Evolutionary conservation across 768 basidiomycete species (phyloP).

Genomic region (Boletus pseudopeckii): DNA sequence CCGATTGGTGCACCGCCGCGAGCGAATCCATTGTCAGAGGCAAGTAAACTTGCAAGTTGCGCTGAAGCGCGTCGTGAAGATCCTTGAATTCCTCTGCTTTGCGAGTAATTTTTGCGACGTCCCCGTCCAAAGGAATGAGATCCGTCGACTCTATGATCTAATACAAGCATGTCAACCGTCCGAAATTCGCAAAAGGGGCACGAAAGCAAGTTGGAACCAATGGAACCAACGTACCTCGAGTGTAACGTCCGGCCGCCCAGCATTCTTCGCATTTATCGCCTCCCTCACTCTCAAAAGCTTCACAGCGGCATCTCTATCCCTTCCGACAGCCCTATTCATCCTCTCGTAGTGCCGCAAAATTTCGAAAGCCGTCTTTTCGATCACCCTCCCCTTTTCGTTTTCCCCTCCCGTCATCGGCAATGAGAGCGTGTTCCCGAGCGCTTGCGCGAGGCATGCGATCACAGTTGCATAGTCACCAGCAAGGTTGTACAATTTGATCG

Average conservation of each 20-base stretch:
- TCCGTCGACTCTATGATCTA: conserved; percentile 86
- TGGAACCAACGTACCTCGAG: conserved; percentile 61
- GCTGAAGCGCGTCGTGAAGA: conserved; percentile 79
- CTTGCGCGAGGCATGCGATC: conserved; percentile 80
- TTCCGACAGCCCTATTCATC: conserved; percentile 68
- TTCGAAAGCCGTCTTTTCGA: conserved; percentile 74
- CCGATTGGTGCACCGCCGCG: conserved; percentile 72
- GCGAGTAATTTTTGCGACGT: conserved; percentile 79
- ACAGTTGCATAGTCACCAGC: conserved; percentile 90
- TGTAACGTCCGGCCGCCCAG: conserved; percentile 69
- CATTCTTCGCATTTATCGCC: conserved; percentile 72
- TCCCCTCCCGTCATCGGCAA: conserved; percentile 50
- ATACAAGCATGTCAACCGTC: neutral
- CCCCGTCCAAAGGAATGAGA: conserved; percentile 82
- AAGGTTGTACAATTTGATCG: conserved; percentile 93
- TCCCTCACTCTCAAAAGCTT: conserved; percentile 77
- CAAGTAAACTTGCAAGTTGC: conserved; percentile 86
- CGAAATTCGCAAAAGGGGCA: neutral
- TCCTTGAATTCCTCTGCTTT: conserved; percentile 89
- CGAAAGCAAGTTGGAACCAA: conserved; percentile 7
- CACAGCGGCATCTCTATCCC: conserved; percentile 69
- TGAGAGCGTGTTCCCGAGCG: conserved; percentile 78
- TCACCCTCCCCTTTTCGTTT: conserved; percentile 56
- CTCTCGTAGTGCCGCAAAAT: conserved; percentile 80
- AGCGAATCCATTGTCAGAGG: conserved; percentile 91